Base-by-base conservation (phyloP, 1,139 yeast genomes). In the Kluyveromyces sp. region DNA sequence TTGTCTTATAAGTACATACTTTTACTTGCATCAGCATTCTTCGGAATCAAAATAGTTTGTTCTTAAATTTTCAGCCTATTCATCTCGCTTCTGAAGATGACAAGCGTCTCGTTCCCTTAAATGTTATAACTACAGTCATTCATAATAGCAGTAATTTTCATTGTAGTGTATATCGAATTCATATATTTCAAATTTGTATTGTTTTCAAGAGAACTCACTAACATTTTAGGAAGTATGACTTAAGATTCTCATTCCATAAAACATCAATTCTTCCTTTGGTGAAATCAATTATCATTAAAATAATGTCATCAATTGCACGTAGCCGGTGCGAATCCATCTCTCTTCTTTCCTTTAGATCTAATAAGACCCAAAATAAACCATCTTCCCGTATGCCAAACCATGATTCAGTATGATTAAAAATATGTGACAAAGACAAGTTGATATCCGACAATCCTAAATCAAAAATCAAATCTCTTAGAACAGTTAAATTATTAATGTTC, bases 1-100 rank as follows among this genome's bases (percentile, higher is more conserved):
- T 48, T 46, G 50, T 46, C 41, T 37, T 37, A 28, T 38, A 38
- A 38, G 30, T 15, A 38, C 30, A 28, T 38, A 38, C 34, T 38
- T 37, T 38, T 15, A 38, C 27, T 30, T 38, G 41, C 41, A 38
- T 38, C 34, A 38, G 21, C 21, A 15, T 15, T 15, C 21, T 15
- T 15, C 21, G 21, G 21, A 15, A 15, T 15, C 21, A 15, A 15
- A 15, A 15, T 15, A 15, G 21, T 15, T 15, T 15, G 21, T 15
- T 15, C 21, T 15, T 15, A 15, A 15, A 15, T 15, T 15, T 15
- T 15, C 21, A 15, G 21, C 21, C 21, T 15, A 15, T 15, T 15
- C 21, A 15, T 15, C 21, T 15, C 21, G 21, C 21, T 15, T 15
- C 21, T 15, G 21, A 15, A 15, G 21, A 15, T 15, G 21, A 15